phyloP scores from a whole-genome alignment of 805 yeast genomes.

The Myxozyma vanderwaltii region DNA sequence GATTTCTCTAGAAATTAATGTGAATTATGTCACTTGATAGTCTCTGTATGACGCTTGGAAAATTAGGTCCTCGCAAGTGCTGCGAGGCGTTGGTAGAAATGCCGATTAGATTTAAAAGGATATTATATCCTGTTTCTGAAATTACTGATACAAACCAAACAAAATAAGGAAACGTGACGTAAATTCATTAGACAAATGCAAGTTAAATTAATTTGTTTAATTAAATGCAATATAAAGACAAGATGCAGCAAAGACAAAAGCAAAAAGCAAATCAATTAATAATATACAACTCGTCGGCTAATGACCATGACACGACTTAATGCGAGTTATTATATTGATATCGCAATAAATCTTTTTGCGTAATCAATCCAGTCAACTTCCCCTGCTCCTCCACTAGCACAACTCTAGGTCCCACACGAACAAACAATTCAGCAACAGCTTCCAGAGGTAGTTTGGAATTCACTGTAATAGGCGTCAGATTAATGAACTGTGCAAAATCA shows the following conservation, averaged over 20 bases:
- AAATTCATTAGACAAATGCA: no score
- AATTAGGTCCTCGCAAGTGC: neutral
- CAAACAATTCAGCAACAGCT: slow-evolving; percentile 65
- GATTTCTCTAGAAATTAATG: no score
- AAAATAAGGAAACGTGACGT: no score
- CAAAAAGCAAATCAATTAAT: no score
- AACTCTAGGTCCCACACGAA: slow-evolving; percentile 76
- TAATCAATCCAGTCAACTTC: slow-evolving; percentile 65
- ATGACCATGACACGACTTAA: neutral
- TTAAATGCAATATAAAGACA: no score
- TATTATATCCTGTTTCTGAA: no score
- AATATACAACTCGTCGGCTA: no score
- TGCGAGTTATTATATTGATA: slow-evolving; percentile 40
- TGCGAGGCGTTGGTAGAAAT: neutral
- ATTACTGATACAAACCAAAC: neutral
- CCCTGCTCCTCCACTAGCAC: slow-evolving; percentile 69
- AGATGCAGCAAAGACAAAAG: no score
- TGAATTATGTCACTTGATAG: no score
- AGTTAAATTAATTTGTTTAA: no score
- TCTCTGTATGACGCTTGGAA: no score
- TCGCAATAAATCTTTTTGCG: slow-evolving; percentile 78
- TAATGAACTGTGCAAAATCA: slow-evolving; percentile 42
- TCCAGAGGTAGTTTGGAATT: slow-evolving; percentile 58
- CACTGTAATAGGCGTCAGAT: slow-evolving; percentile 64
- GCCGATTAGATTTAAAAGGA: no score